phyloP scores from a whole-genome alignment of 495 filamentous ascomycete species.

The Aspergillus egyptiacus region DNA sequence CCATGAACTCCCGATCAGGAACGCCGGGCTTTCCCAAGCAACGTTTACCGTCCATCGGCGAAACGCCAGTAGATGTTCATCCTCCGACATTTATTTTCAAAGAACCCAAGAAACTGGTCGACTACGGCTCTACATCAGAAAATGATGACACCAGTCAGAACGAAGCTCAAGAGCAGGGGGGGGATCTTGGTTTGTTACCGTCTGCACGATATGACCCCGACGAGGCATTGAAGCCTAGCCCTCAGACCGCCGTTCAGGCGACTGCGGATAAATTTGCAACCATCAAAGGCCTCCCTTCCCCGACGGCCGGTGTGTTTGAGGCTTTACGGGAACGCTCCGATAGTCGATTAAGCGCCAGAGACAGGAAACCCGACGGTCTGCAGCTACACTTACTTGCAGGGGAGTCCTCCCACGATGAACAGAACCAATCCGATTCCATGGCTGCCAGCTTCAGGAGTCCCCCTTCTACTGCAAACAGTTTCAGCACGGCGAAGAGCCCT shows the following conservation, averaged over 20 bases:
- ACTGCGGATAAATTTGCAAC: slow-evolving; percentile 33
- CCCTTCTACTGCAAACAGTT: slow-evolving; percentile 44
- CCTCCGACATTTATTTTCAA: slow-evolving; percentile 41
- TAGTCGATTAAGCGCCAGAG: slow-evolving; percentile 64
- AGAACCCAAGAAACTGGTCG: slow-evolving; percentile 36
- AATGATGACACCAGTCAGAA: slow-evolving; percentile 33
- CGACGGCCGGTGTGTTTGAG: slow-evolving; percentile 49
- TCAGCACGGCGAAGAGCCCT: slow-evolving; percentile 43
- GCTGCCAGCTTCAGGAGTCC: slow-evolving; percentile 43
- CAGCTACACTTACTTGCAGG: slow-evolving; percentile 64
- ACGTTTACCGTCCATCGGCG: slow-evolving; percentile 79
- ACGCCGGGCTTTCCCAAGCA: slow-evolving; percentile 66
- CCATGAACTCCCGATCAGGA: slow-evolving; percentile 64
- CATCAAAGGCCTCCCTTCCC: slow-evolving; percentile 54
- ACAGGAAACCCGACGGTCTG: slow-evolving; percentile 75
- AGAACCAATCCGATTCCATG: slow-evolving; percentile 20
- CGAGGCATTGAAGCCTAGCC: slow-evolving; percentile 38
- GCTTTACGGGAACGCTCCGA: slow-evolving; percentile 53
- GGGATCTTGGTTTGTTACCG: slow-evolving; percentile 38
- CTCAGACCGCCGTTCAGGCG: slow-evolving; percentile 48
- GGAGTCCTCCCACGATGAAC: slow-evolving; percentile 31
- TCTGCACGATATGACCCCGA: slow-evolving; percentile 47
- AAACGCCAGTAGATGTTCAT: slow-evolving; percentile 57
- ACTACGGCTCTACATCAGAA: slow-evolving; percentile 44
- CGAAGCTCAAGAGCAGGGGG: slow-evolving; percentile 25